Conservation (phyloP, 495 filamentous ascomycete genomes). For the Lasiosphaeris hirsuta region DNA sequence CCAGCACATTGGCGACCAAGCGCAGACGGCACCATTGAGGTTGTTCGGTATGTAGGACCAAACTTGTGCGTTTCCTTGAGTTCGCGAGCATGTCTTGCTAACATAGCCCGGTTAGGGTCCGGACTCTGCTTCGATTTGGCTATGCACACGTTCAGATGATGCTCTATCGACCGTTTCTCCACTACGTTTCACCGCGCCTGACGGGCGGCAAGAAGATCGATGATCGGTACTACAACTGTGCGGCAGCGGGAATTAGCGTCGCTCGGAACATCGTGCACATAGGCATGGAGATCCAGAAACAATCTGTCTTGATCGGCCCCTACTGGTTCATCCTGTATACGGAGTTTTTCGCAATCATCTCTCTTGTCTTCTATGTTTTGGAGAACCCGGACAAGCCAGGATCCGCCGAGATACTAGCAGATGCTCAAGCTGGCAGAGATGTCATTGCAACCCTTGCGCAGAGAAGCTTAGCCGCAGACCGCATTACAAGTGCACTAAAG, state of each 20-base stretch:
- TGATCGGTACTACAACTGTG: slow-evolving; percentile 85
- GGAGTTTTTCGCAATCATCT: slow-evolving; percentile 89
- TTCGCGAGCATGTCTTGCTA: slow-evolving; percentile 4
- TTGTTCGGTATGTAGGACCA: slow-evolving; percentile 63
- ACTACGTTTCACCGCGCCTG: slow-evolving; percentile 78
- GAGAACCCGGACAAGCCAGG: slow-evolving; percentile 81
- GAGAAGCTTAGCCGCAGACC: slow-evolving; percentile 83
- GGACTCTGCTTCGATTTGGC: slow-evolving; percentile 81
- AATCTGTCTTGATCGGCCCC: slow-evolving; percentile 76
- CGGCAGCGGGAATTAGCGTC: slow-evolving; percentile 85
- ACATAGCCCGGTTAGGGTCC: slow-evolving; percentile 52
- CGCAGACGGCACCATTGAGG: slow-evolving; percentile 65
- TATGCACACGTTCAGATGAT: slow-evolving; percentile 93
- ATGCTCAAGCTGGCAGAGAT: slow-evolving; percentile 78
- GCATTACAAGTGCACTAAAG: slow-evolving; percentile 71
- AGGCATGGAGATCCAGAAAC: slow-evolving; percentile 81
- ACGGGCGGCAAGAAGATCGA: slow-evolving; percentile 66
- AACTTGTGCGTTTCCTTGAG: neutral
- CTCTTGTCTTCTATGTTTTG: slow-evolving; percentile 82
- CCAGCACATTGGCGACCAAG: slow-evolving; percentile 72
- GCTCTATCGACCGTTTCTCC: slow-evolving; percentile 90
- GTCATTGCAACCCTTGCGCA: slow-evolving; percentile 73
- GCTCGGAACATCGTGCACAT: slow-evolving; percentile 94
- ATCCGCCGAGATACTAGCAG: slow-evolving; percentile 73
- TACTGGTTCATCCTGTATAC: slow-evolving; percentile 98